Evolutionary conservation across 495 filamentous ascomycete genomes (phyloP), one percentile per base, ranked within the genome.

Genomic region (Durotheca rogersii): DNA sequence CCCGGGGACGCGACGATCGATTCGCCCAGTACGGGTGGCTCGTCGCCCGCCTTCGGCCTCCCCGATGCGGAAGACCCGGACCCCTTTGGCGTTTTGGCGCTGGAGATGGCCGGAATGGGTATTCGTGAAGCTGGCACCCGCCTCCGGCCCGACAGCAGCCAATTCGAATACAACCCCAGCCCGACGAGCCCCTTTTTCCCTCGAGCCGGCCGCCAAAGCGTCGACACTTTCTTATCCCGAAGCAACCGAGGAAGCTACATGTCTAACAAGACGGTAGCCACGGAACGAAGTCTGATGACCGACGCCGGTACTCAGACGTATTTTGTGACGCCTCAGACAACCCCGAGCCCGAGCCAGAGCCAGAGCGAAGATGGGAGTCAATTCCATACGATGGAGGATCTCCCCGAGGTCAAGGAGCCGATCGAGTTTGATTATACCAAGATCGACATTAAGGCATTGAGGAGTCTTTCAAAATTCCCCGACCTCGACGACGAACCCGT

Each of bases 91-190:
- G 87, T 96, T 15, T 81, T 87, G 20, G 89, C 90, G 20, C 70
- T 96, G 30, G 86, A 93, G 67, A 83, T 86, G 56, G 84, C 86
- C 57, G 90, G 90, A 6, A 74, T 95, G 36, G 86, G 90, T 58
- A 91, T 96, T 56, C 78, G 86, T 34, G 90, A 95, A 73, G 90
- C 90, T 11, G 89, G 88, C 14, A 85, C 86, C 1, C 79, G 79
- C 33, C 66, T 73, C 15, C 75, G 88, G 29, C 86, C 90, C 12
- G 78, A 75, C 21, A 84, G 79, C 66, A 87, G 85, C 15, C 78
- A 82, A 47, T 94, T 95, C 66, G 86, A 89, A 61, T 95, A 84
- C 72, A 80, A 81, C 49, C 88, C 89, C 14, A 83, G 76, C 36
- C 84, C 87, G 0, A 80, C 76, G 19, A 93, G 88, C 64, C 89